Evolutionary conservation across 2,329 filamentous ascomycete species (phyloP).

Genomic region (Calonectria hongkongensis): DNA sequence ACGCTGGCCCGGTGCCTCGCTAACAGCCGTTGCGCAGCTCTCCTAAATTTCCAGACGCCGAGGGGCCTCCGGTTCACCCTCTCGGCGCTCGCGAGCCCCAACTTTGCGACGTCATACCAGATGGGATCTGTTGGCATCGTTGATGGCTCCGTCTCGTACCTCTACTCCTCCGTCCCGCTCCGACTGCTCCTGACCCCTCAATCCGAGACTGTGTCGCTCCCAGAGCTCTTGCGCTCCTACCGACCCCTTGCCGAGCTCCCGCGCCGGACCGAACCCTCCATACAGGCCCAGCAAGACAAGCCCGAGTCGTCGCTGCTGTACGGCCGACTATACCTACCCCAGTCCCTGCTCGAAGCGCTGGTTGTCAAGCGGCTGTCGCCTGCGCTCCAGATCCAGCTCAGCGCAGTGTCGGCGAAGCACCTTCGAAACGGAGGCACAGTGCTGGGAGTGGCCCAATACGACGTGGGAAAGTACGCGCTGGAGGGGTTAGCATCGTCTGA

Average conservation of each 20-base stretch:
- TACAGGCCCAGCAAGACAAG: slow-evolving; percentile 55
- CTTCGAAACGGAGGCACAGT: slow-evolving; percentile 86
- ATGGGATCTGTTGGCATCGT: slow-evolving; percentile 92
- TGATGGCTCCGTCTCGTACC: slow-evolving; percentile 96
- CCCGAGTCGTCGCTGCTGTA: slow-evolving; percentile 78
- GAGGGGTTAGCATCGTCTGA: slow-evolving; percentile 96
- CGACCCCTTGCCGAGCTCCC: slow-evolving; percentile 82
- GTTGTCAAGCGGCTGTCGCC: slow-evolving; percentile 87
- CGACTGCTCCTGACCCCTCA: slow-evolving; percentile 77
- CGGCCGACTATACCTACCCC: slow-evolving; percentile 87
- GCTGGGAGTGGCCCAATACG: slow-evolving; percentile 84
- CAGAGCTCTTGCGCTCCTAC: slow-evolving; percentile 87
- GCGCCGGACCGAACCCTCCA: slow-evolving; percentile 51
- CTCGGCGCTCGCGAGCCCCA: slow-evolving; percentile 92
- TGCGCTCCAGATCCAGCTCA: slow-evolving; percentile 86
- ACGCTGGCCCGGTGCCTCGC: slow-evolving; percentile 38
- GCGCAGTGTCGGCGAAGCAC: slow-evolving; percentile 82
- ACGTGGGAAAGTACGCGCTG: slow-evolving; percentile 89
- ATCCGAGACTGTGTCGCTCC: slow-evolving; percentile 85
- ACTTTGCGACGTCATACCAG: slow-evolving; percentile 96
- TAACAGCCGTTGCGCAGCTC: slow-evolving; percentile 69
- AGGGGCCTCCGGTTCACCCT: slow-evolving; percentile 89
- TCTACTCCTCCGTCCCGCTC: slow-evolving; percentile 92
- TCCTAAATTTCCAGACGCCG: slow-evolving; percentile 92
- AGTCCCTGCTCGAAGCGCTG: slow-evolving; percentile 89